Evolutionary conservation across 495 filamentous ascomycete species (phyloP), one percentile per base, ranked within the genome.

Genomic region (Neurospora hispaniola): DNA sequence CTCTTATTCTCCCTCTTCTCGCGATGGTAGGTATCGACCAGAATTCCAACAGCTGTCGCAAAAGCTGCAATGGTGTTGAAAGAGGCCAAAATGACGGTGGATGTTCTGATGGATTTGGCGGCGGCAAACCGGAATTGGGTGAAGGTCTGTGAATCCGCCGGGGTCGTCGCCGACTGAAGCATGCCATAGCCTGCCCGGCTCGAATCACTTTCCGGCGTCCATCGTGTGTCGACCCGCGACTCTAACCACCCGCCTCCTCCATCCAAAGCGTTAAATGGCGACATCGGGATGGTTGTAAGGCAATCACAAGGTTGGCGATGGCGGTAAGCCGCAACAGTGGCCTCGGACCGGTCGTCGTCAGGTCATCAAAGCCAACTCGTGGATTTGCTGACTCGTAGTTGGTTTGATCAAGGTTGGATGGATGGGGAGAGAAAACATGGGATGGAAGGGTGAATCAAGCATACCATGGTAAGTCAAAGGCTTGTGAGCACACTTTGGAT

Each of bases 61-160:
- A 84, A 81, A 68, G 84, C 84, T 18, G 84, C 82, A 42, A 84
- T 76, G 16, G 82, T 82, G 75, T 86, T 86, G 76, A 86, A 85
- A 41, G 78, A 75, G 68, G 84, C 82, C 42, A 86, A 80, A 44
- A 85, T 84, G 71, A 85, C 84, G 44, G 83, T 85, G 42, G 83
- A 85, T 10, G 81, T 84, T 69, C 84, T 79, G 77, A 85, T 82
- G 42, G 84, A 85, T 72, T 77, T 84, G 72, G 82, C 82, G 72
- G 83, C 80, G 14, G 80, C 77, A 73, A 85, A 84, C 54, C 78
- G 78, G 74, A 85, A 76, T 35, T 83, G 76, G 74, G 83, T 84
- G 66, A 85, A 74, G 77, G 75, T 78, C 71, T 78, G 76, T 59
- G 77, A 75, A 59, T 74, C 73, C 69, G 71, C 69, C 18, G 78